Conservation (phyloP, 1,139 yeast genomes). For the Pichia sp. region DNA sequence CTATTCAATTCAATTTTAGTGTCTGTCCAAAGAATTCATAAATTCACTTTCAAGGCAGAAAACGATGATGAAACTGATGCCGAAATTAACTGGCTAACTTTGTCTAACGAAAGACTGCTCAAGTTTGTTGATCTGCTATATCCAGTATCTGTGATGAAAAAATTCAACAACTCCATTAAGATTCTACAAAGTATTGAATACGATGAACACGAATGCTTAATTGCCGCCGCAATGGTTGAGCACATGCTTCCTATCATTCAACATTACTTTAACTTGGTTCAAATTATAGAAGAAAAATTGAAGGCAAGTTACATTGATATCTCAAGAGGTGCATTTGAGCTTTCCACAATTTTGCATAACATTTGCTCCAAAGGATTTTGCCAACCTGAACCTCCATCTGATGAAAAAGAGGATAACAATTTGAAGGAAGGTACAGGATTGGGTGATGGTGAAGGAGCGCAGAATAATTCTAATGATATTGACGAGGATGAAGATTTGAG, state of each 20-base stretch:
- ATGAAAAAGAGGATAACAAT: conserved; percentile 59
- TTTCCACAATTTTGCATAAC: conserved; percentile 53
- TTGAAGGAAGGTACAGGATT: conserved; percentile 87
- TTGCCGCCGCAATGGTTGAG: conserved; percentile 35
- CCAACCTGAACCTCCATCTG: conserved; percentile 77
- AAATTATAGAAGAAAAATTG: conserved; percentile 39
- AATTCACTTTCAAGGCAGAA: conserved; percentile 34
- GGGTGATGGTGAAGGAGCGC: conserved; percentile 94
- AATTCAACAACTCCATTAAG: conserved; percentile 35
- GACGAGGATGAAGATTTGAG: conserved; percentile 89
- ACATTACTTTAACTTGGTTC: conserved; percentile 47
- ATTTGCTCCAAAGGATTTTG: conserved; percentile 89
- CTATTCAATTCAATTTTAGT: conserved; percentile 61
- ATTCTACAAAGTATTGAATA: conserved; percentile 35
- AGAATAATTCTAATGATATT: conserved; percentile 74
- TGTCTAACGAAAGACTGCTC: conserved; percentile 43
- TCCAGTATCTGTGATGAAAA: conserved; percentile 27
- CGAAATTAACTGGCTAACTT: conserved; percentile 57
- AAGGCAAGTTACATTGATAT: conserved; percentile 47
- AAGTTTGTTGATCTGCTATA: conserved; percentile 39
- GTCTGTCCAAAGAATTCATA: conserved; percentile 55
- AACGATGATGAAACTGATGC: conserved; percentile 36
- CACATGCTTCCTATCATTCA: conserved; percentile 56
- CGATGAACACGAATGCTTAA: conserved; percentile 33
- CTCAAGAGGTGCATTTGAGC: conserved; percentile 57